Evolutionary conservation across 371 early-diverging fungal species (phyloP).

Genomic region (Apophysomyces ossiformis): DNA sequence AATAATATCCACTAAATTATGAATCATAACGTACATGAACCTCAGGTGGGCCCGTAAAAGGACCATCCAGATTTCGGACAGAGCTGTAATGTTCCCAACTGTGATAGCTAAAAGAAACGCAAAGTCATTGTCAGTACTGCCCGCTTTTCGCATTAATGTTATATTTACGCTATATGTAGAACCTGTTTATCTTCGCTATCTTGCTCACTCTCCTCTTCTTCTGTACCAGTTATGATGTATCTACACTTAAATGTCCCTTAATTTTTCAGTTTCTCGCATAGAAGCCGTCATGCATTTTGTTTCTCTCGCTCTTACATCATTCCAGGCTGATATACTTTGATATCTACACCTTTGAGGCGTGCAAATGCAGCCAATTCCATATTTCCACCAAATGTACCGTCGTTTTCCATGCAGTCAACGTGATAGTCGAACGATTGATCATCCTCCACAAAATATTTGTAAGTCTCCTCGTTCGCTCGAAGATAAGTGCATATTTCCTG

Average conservation of each 20-base stretch:
- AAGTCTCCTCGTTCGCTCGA: slow-evolving; percentile 63
- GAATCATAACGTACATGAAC: slow-evolving; percentile 36
- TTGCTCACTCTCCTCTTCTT: slow-evolving; percentile 32
- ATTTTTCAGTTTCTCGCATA: no score
- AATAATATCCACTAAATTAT: no score
- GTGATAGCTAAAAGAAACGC: slow-evolving; percentile 58
- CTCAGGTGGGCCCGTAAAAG: slow-evolving; percentile 64
- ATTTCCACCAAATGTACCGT: slow-evolving; percentile 83
- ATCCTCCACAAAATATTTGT: slow-evolving; percentile 75
- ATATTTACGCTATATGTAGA: slow-evolving; percentile 76
- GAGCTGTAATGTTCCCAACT: slow-evolving; percentile 89
- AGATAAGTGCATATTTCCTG: slow-evolving; percentile 71
- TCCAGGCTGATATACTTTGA: slow-evolving; percentile 83
- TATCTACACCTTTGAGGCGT: slow-evolving; percentile 62
- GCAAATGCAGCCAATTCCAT: slow-evolving; percentile 88
- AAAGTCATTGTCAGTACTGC: background rate
- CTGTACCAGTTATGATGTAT: slow-evolving; percentile 70
- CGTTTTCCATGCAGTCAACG: slow-evolving; percentile 69
- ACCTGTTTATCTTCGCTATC: slow-evolving; percentile 39
- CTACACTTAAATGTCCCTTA: slow-evolving; percentile 16
- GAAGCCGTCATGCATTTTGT: no score
- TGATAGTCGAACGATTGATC: slow-evolving; percentile 69
- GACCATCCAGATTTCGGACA: slow-evolving; percentile 69
- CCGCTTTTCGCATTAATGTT: background rate
- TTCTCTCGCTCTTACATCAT: slow-evolving; percentile 44